These are phyloP conservation scores for Catharanthus roseus DNA, from an alignment of 257 asterid genomes.

Conservation along the genomic window DNA sequence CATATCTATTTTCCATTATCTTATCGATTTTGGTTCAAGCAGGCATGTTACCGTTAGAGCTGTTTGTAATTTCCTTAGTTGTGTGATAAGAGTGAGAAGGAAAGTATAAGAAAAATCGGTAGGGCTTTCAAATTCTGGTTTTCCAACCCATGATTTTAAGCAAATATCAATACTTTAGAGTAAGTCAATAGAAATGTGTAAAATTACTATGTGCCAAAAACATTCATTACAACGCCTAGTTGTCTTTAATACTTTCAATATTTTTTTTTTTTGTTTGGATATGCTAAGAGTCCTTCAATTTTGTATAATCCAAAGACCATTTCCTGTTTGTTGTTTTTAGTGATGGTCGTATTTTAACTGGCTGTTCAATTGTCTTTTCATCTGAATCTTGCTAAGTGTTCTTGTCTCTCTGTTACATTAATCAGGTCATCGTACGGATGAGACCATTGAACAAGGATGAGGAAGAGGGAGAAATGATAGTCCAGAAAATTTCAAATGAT, in stretches of 20 bases:
- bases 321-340: background rate
- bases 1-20: background rate
- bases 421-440: constrained; percentile 82
- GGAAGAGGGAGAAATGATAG: constrained; percentile 61
- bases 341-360: background rate
- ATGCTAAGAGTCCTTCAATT: background rate
- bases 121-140: background rate
- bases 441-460: constrained; percentile 78
- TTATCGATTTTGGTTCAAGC: background rate
- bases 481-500: constrained; percentile 60
- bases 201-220: background rate
- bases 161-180: background rate
- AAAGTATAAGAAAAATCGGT: too few relatives aligned
- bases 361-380: background rate
- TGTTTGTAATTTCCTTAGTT: background rate
- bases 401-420: constrained; percentile 10
- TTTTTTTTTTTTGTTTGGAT: background rate
- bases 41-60: background rate
- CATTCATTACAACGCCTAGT: background rate
- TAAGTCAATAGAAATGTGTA: background rate
- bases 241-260: background rate
- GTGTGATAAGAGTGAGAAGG: background rate
- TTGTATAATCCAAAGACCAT: background rate
- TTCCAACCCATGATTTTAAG: background rate
- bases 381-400: background rate